Conservation (phyloP, 495 filamentous ascomycete species). For the Bombardia bombarda region DNA sequence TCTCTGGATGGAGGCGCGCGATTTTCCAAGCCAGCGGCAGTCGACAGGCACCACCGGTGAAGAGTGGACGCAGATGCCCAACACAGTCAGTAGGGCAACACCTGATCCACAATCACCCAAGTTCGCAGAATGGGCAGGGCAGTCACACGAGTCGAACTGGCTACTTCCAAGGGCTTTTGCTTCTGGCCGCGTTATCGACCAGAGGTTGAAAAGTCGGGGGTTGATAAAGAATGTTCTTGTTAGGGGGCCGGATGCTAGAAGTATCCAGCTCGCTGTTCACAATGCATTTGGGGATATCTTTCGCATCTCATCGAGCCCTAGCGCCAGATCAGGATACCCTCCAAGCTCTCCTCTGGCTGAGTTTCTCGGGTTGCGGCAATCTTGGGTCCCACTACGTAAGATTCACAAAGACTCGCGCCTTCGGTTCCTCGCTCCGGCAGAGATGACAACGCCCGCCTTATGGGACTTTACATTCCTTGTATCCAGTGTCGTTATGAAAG, state of each 20-base stretch:
- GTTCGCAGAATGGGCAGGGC: constrained; percentile 36
- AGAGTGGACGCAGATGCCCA: constrained; percentile 51
- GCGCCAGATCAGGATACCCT: constrained; percentile 12
- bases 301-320: constrained; percentile 17
- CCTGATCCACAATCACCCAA: constrained; percentile 34
- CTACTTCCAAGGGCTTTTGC: constrained; percentile 52
- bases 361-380: constrained; percentile 43
- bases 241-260: constrained; percentile 47
- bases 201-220: constrained; percentile 57
- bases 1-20: constrained; percentile 48
- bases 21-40: constrained; percentile 36
- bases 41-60: constrained; percentile 36
- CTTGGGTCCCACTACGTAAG: constrained; percentile 64
- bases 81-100: constrained; percentile 31
- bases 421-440: constrained; percentile 53
- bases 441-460: constrained; percentile 57
- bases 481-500: constrained; percentile 56
- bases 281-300: constrained; percentile 49
- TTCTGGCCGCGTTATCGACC: constrained; percentile 43
- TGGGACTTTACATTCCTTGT: constrained; percentile 61
- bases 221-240: constrained; percentile 53
- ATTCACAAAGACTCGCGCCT: constrained; percentile 58
- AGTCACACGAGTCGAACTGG: constrained; percentile 41
- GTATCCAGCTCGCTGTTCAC: constrained; percentile 52
- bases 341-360: constrained; percentile 25